Base-by-base conservation (phyloP, 169 alveolate species). In the Plasmodium adleri region DNA sequence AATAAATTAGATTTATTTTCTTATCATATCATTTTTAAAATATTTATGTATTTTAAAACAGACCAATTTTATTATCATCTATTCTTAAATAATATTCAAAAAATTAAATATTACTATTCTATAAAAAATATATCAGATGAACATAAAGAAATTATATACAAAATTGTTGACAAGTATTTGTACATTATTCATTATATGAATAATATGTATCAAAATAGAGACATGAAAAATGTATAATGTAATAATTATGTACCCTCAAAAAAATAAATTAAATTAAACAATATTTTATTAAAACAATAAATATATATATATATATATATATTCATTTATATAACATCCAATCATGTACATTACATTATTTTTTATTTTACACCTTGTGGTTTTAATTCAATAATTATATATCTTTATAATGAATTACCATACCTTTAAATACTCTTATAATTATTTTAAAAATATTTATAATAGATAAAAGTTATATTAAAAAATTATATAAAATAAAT, bases 51-150 rank as follows among this genome's bases (percentile, higher is more conserved):
- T 63, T 80, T 80, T 54, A 80, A 80, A 80, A 67, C 56, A 54
- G 24, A 68, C 59, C 73, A 50, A 12, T 24, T 80, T 32, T 80
- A 80, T 80, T 80, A 80, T 62, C 5, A 68, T 72, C 54, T 83
- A 67, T 68, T 68, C 47, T 12, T 68, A 50, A 24, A 68, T 39
- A 83, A 43, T 60, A 83, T 83, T 5, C 68, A 83, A 15, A 68
- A 60, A 63, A 58, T 83, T 10, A 83, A 83, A 68, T 83, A 83
- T 67, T 83, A 68, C 70, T 83, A 83, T 24, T 17, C 68, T 17
- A 68, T 28, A 50, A 67, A 83, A 72, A 72, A 68, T 13, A 8
- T 83, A 68, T 43, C 49, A 12, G 85, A 58, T 2, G 85, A 83
- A 83, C 39, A 83, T 15, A 83, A 83, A 68, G 43, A 60, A 15